These are phyloP conservation scores for Trichoderma brevicompactum DNA, from an alignment of 2,329 filamentous ascomycete genomes.

Conservation along the genomic window DNA sequence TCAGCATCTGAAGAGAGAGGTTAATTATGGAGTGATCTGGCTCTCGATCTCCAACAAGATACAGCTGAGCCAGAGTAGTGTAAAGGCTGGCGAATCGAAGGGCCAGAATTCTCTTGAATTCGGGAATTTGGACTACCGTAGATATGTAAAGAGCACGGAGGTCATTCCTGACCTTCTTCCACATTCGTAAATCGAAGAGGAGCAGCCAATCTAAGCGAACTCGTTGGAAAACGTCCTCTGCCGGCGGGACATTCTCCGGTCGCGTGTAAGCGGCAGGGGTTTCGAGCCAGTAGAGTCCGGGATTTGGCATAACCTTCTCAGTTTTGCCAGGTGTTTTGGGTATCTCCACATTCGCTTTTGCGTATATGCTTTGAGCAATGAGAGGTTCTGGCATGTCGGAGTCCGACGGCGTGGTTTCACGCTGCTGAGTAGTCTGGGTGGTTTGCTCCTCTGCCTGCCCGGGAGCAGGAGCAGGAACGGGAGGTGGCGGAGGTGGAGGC, in stretches of 20 bases:
- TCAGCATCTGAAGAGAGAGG: constrained; percentile 93
- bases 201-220: constrained; percentile 94
- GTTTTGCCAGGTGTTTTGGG: constrained; percentile 77
- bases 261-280: constrained; percentile 72
- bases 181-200: constrained; percentile 90
- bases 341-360: constrained; percentile 70
- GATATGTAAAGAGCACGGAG: constrained; percentile 93
- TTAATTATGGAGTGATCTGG: constrained; percentile 99
- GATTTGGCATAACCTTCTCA: constrained; percentile 57
- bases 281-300: constrained; percentile 84
- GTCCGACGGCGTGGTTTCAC: constrained; percentile 70
- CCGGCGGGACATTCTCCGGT: constrained; percentile 65
- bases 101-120: constrained; percentile 93
- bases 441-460: neutral
- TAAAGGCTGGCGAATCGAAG: constrained; percentile 94
- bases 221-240: constrained; percentile 87
- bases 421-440: constrained; percentile 49
- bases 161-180: constrained; percentile 93
- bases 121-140: constrained; percentile 90
- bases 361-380: constrained; percentile 63
- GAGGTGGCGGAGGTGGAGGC: constrained; percentile 66
- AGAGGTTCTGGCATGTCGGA: constrained; percentile 70
- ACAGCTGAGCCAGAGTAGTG: constrained; percentile 89
- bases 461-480: constrained; percentile 45
- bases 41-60: constrained; percentile 93